Percentiles rank a stretch among this genome's conserved stretches.
Evolutionary conservation across 208 protist species (phyloP).

Genomic region (Lotmaria passim): DNA sequence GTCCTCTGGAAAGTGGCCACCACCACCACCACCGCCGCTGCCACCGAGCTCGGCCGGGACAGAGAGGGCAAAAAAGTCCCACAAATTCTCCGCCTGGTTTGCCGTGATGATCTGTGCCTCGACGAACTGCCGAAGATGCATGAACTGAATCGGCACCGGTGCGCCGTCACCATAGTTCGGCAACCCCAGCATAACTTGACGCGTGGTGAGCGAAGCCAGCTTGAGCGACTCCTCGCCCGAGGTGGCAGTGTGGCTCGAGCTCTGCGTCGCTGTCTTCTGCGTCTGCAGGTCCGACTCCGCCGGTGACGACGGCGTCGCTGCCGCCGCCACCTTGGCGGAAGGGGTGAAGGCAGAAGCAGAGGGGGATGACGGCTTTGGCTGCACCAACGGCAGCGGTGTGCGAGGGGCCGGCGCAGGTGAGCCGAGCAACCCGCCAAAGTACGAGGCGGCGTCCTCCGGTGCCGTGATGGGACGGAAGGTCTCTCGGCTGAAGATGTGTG

Average conservation of each 20-base stretch:
- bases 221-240: constrained; percentile 65
- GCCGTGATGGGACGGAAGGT: constrained; percentile 77
- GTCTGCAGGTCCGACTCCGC: constrained; percentile 2
- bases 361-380: constrained; percentile 5
- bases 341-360: background rate
- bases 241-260: constrained; percentile 23
- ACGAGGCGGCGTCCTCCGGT: constrained; percentile 42
- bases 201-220: constrained; percentile 65
- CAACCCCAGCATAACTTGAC: constrained; percentile 60
- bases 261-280: constrained; percentile 1
- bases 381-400: constrained; percentile 16
- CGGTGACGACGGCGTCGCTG: background rate
- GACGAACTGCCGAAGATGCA: constrained; percentile 79
- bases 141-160: constrained; percentile 72
- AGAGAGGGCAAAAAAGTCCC: constrained; percentile 62
- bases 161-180: constrained; percentile 41
- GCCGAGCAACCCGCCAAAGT: constrained; percentile 18
- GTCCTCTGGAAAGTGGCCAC: background rate
- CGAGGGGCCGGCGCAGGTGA: constrained; percentile 16
- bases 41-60: background rate
- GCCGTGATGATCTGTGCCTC: constrained; percentile 83
- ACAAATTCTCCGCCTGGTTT: constrained; percentile 71
- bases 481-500: constrained; percentile 59
- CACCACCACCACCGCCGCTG: background rate
- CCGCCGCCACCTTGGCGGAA: too few relatives aligned